Conservation (phyloP, 768 basidiomycete species). For the Arthromyces matolae region DNA sequence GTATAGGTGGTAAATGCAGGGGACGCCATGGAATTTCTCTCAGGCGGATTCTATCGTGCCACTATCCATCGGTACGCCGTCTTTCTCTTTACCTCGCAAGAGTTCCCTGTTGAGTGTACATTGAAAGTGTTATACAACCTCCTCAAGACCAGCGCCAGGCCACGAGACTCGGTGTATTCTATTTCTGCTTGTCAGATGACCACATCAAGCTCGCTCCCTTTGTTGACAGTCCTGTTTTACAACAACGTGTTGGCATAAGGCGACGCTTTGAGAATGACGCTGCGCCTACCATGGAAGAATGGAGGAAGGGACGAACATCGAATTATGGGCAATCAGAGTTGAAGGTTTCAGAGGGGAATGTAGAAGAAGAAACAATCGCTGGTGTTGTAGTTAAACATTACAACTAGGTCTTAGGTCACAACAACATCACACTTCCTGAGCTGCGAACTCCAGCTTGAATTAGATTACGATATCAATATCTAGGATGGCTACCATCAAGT, state of each 20-base stretch:
- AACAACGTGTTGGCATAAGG: constrained; percentile 39
- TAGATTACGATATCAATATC: too few relatives aligned
- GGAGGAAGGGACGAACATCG: constrained; percentile 47
- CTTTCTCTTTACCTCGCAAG: too few relatives aligned
- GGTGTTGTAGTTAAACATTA: constrained; percentile 55
- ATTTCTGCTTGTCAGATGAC: constrained; percentile 44
- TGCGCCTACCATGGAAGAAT: constrained; percentile 50
- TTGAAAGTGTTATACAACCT: constrained; percentile 48
- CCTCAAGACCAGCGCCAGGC: constrained; percentile 40
- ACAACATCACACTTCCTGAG: too few relatives aligned
- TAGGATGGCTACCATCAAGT: too few relatives aligned
- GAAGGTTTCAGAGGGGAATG: constrained; percentile 33
- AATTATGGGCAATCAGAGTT: constrained; percentile 50
- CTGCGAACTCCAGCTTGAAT: too few relatives aligned
- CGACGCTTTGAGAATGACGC: constrained; percentile 34
- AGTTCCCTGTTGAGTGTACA: too few relatives aligned
- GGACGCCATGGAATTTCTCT: constrained; percentile 44
- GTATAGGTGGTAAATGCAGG: constrained; percentile 42
- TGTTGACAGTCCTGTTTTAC: constrained; percentile 38
- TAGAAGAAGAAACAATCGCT: constrained; percentile 53
- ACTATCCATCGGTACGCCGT: constrained; percentile 47
- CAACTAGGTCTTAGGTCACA: constrained; percentile 29
- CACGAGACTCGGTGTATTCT: constrained; percentile 43
- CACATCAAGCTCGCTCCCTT: constrained; percentile 36
- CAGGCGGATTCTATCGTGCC: constrained; percentile 42